Percentiles rank a stretch among this genome's conserved stretches.
Conservation (phyloP, 768 basidiomycete genomes). For the Harrya chromipes region DNA sequence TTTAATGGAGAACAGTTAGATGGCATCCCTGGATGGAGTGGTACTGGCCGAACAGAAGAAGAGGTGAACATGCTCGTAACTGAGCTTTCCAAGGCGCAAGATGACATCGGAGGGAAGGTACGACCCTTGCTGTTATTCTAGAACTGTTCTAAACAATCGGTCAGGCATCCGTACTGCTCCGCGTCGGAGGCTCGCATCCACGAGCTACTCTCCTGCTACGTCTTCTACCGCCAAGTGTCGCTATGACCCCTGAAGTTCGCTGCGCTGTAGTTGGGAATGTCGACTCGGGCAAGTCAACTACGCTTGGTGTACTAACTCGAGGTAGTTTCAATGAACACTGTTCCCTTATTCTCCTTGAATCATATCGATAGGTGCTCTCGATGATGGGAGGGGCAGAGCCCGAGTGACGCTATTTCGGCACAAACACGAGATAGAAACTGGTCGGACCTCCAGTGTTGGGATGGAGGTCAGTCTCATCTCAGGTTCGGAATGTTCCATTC, state of each 20-base stretch:
- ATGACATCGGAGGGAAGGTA: slow-evolving; percentile 83
- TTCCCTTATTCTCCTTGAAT: slow-evolving; percentile 12
- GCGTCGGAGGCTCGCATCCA: slow-evolving; percentile 44
- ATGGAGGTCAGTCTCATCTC: slow-evolving; percentile 74
- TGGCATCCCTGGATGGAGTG: slow-evolving; percentile 53
- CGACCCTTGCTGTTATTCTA: background rate
- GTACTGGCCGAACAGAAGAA: slow-evolving; percentile 45
- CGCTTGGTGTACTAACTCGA: slow-evolving; percentile 91
- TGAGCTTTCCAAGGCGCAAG: slow-evolving; percentile 48
- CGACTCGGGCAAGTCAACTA: slow-evolving; percentile 92
- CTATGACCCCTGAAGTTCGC: slow-evolving; percentile 85
- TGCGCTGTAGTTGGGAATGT: slow-evolving; percentile 97
- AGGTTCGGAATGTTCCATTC: background rate
- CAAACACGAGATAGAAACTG: slow-evolving; percentile 96
- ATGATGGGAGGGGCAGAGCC: slow-evolving; percentile 78
- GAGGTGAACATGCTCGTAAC: slow-evolving; percentile 49
- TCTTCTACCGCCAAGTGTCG: slow-evolving; percentile 71
- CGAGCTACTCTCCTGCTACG: slow-evolving; percentile 63
- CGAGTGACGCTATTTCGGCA: slow-evolving; percentile 92
- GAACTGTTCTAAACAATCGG: background rate
- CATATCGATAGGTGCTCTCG: slow-evolving; percentile 54
- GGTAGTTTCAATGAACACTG: slow-evolving; percentile 43
- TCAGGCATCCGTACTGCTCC: slow-evolving; percentile 58
- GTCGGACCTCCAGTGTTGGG: slow-evolving; percentile 91
- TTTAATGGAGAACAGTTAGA: slow-evolving; percentile 49